Evolutionary conservation across 139 green algal genomes (phyloP), one percentile per base, ranked within the genome.

Genomic region (Auxenochlorella pyrenoidosa): DNA sequence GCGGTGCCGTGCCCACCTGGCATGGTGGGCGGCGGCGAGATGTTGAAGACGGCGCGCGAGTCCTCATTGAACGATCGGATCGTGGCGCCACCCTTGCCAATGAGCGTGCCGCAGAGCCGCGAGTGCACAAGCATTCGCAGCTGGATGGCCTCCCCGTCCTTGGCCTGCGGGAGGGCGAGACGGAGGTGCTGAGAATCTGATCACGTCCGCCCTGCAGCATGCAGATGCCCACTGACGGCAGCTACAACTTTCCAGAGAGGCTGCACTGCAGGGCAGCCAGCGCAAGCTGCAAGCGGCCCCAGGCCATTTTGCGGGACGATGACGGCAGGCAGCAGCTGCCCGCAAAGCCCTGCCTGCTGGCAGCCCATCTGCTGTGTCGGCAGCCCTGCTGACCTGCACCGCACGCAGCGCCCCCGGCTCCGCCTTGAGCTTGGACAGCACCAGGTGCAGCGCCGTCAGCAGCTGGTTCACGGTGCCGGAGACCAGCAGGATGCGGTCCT

Each of bases 11-110:
- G n/a, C n/a, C n/a, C n/a, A 87, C 83, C 83, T 38, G 87, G 73
- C 44, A 77, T n/a, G 18, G 65, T 44, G 18, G 86, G 66, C n/a
- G 84, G 84, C 82, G 92, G 88, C n/a, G 92, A 95, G 26, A 98
- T 86, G 70, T 94, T 94, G 86, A 98, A 96, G 38, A 75, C 89
- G 8, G 94, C 94, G 40, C 88, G 84, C 30, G 85, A 93, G 79
- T 98, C 94, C 58, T 98, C 96, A 36, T 92, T 90, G 76, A 98
- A 97, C 38, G 75, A 84, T 28, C 91, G 85, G 73, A 98, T 98
- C 44, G 93, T 98, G 40, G 93, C 90, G 54, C 96, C 96, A 38
- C 91, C 92, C 85, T 95, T 95, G 58, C 96, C 96, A 80, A 98
- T 97, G 79, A 98, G 92, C 24, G 88, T 92, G 40, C 96, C 96